Base-by-base conservation (phyloP, 2,329 filamentous ascomycete species). In the Neofusicoccum umdonicola region DNA sequence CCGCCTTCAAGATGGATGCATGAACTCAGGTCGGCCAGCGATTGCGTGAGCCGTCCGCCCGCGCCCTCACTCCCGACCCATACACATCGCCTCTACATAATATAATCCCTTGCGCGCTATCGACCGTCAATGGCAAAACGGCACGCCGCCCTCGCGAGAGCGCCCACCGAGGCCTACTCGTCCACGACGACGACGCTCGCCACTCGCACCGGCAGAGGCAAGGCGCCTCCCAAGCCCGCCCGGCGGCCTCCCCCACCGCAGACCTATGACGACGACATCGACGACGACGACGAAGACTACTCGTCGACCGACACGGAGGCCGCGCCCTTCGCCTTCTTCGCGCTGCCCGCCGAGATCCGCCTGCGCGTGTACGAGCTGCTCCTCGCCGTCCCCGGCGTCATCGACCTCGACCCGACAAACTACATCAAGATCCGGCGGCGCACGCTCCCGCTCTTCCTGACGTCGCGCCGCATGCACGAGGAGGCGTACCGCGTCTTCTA, bases 341-440 rank as follows among this genome's bases (percentile, higher is more conserved):
- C 81, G 63, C 77, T 85, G 1, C 83, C 83, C 1, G 79, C 77
- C n/a, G 83, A 85, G 67, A 77, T 85, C 44, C 82, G 83, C 22
- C 71, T 82, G n/a, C 77, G 76, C 62, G 78, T 85, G 65, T 84
- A 84, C 70, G 73, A 78, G 65, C 73, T 78, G 50, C 71, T 81
- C 42, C 78, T 85, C 56, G 76, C 81, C 56, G 80, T 82, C 31
- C 82, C 84, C 27, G 73, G 78, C 17, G 83, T 88, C 1, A 76
- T 91, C 56, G 90, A 93, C 70, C 83, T 93, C 17, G 86, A 89
- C 63, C 87, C 87, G 0, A 79, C 83, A 37, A 91, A 90, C 73
- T 85, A 87, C 74, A 42, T 42, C 15, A n/a, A 11, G 27, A 60
- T 60, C n/a, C 31, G 17, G 27, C 87, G 85, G 71, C 81, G 82